Base-by-base conservation (phyloP, 768 basidiomycete species). In the Termitomyces sp. region DNA sequence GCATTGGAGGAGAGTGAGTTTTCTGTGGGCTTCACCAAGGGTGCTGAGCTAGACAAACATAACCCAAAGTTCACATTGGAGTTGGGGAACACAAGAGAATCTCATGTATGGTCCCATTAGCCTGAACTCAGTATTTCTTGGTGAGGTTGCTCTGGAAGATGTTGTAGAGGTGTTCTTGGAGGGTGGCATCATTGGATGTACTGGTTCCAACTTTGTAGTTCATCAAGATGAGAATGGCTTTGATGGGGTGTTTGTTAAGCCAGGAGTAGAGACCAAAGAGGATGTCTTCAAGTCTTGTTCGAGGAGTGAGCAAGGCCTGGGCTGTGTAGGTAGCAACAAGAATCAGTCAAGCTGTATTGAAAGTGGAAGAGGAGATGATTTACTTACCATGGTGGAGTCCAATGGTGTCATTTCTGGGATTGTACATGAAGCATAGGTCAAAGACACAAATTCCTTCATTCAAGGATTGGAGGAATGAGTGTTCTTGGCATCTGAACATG, bases 11-110 rank as follows among this genome's bases (percentile, higher is more conserved):
- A 84, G 77, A 13, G 78, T 79, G 7, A 83, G 72, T 66, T 82
- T 84, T n/a, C 81, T 81, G 3, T 83, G 79, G 1, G 81, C 78
- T 69, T 81, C 75, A 2, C 82, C 81, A 7, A 85, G 74, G 4
- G 78, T 82, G 8, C 79, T 79, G 11, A 83, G 72, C 80, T 83
- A 33, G 8, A 24, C 7, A 38, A 9, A 33, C 6, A 39, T 20
- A 11, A 13, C 4, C 8, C 6, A 20, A 12, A 8, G 18, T 11
- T 36, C 36, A 39, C 38, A 3, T 13, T 40, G 9, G 42, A 12
- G 13, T 0, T 24, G 5, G 15, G 15, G 4, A n/a, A 22, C n/a
- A n/a, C n/a, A n/a, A 50, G 33, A 63, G 16, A 24, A 39, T 36
- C 13, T 45, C 35, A 67, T 73, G 7, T 58, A 78, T 76, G 35